Evolutionary conservation across 345 rosid genomes (phyloP).

Genomic region (Cochlearia excelsa): DNA sequence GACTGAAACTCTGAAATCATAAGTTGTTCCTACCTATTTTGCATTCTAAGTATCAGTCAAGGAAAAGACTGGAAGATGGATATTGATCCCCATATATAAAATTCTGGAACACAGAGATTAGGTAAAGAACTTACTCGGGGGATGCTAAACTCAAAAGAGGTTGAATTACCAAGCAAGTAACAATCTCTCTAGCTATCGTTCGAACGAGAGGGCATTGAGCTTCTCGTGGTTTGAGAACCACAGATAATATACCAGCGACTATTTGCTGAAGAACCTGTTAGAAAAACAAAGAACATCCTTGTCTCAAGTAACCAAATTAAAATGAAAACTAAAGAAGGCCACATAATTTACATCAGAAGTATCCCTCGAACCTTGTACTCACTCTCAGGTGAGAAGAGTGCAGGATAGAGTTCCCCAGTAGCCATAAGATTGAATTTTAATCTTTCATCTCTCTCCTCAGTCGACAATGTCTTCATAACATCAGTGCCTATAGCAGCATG

Average conservation of each 20-base stretch:
- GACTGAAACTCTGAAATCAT: neutral
- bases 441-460: constrained; percentile 92
- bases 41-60: constrained; percentile 4
- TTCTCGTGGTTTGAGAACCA: constrained; percentile 82
- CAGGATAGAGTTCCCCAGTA: constrained; percentile 94
- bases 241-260: constrained; percentile 79
- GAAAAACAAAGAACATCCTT: constrained; percentile 10
- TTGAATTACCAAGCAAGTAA: constrained; percentile 91
- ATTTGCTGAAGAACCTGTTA: constrained; percentile 78
- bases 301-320: constrained; percentile 15
- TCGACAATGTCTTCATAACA: constrained; percentile 81
- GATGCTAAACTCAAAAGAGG: constrained; percentile 81
- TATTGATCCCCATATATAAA: neutral
- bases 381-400: constrained; percentile 79
- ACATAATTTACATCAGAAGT: constrained; percentile 26
- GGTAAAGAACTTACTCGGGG: constrained; percentile 63
- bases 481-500: constrained; percentile 84
- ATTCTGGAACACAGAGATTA: constrained; percentile 16
- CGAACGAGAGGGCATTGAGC: constrained; percentile 90
- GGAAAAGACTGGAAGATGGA: constrained; percentile 13
- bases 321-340: constrained; percentile 11
- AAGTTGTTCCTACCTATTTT: constrained; percentile 14
- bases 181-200: constrained; percentile 86
- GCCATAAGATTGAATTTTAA: constrained; percentile 80
- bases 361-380: constrained; percentile 96